Evolutionary conservation across 768 basidiomycete genomes (phyloP), one percentile per base, ranked within the genome.

Genomic region (Pleurotus citrinopileatus): DNA sequence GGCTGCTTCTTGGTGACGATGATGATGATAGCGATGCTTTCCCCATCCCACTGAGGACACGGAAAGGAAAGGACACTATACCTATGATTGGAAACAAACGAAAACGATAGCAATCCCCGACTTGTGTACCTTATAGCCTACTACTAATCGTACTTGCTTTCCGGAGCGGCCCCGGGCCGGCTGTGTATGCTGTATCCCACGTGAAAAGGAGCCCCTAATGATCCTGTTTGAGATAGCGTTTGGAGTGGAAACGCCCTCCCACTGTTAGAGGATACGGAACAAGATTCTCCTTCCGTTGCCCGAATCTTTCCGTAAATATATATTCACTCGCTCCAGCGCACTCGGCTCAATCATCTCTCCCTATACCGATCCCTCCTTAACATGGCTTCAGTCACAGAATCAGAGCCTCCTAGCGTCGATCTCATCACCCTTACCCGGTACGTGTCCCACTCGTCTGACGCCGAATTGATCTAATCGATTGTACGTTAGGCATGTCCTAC

Each of bases 381-480:
- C 29, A 42, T 51, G 43, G 52, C 46, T 52, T 52, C 58, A 56
- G 79, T 80, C 75, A 60, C 75, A 42, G 62, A 80, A 63, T 84
- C 89, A 64, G 86, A 91, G 61, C 67, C 78, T 54, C 91, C 91
- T 57, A 86, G 75, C 73, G 89, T 89, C 38, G 93, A 97, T 67
- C 75, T 97, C 61, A 90, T 96, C 73, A 97, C 94, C 45, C 82
- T 97, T 65, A 97, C 94, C 57, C 82, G 94, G 92, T 93, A 65
- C 34, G 82, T 60, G 27, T 7, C 37, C 27, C 43, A 25, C 22
- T 47, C 28, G 53, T 25, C 20, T 28, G 25, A 15, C 10, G 25
- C 17, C 19, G 53, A 46, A 44, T 27, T 37, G 26, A 20, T 38
- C 28, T 52, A 55, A 56, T 52, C 53, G 22, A 54, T 53, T 51